These are phyloP conservation scores for Alternaria gansuensis DNA, from an alignment of 2,329 filamentous ascomycete genomes.

Conservation along the genomic window DNA sequence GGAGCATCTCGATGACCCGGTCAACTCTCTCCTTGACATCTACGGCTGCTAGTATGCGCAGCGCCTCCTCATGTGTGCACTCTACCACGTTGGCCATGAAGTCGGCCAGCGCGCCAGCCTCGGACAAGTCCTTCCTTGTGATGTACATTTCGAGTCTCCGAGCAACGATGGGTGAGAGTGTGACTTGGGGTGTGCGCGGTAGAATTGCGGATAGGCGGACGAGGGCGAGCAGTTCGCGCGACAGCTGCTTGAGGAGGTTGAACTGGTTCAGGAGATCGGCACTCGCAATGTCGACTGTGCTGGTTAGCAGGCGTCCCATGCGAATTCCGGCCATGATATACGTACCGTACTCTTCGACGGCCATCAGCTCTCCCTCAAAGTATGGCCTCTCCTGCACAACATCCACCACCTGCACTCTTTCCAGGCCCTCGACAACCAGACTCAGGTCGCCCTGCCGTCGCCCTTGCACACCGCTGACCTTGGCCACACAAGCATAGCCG, in stretches of 20 bases:
- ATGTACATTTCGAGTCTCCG: conserved; percentile 89
- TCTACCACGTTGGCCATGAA: conserved; percentile 97
- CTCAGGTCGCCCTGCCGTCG: conserved; percentile 69
- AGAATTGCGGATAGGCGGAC: conserved; percentile 86
- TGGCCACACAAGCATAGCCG: conserved; percentile 76
- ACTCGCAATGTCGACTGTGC: conserved; percentile 48
- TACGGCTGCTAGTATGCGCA: conserved; percentile 82
- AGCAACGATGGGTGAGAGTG: conserved; percentile 83
- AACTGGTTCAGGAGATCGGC: conserved; percentile 75
- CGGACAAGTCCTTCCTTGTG: conserved; percentile 77
- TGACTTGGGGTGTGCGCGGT: conserved; percentile 70
- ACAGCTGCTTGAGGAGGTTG: conserved; percentile 80
- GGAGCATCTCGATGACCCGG: conserved; percentile 83
- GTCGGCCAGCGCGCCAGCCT: conserved; percentile 87
- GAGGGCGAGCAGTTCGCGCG: conserved; percentile 84
- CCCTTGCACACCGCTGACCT: conserved; percentile 60
- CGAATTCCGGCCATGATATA: conserved; percentile 9
- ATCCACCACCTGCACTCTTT: conserved; percentile 78
- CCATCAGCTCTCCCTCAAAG: conserved; percentile 81
- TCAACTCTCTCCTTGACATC: conserved; percentile 80
- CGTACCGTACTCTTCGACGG: conserved; percentile 74
- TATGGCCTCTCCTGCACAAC: conserved; percentile 81
- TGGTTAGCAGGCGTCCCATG: conserved; percentile 16
- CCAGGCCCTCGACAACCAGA: conserved; percentile 84
- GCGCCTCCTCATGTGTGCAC: conserved; percentile 87